Percentiles rank a stretch among this genome's conserved stretches.
Conservation (phyloP, 129 eudicot genomes). For the Lonicera japonica region DNA sequence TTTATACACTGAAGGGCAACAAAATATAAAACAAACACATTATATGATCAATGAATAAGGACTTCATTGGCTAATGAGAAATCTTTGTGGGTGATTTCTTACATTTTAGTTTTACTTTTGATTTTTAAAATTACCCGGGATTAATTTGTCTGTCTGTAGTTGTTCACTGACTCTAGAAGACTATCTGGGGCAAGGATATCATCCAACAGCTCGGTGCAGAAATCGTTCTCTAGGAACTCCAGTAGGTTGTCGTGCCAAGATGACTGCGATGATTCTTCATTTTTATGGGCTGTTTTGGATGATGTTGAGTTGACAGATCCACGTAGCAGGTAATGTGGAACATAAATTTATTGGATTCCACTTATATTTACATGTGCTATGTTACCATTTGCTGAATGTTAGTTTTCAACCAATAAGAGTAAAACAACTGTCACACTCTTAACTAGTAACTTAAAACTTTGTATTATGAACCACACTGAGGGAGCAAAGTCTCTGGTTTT, state of each 20-base stretch:
- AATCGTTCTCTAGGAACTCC: constrained; percentile 63
- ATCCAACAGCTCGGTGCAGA: constrained; percentile 54
- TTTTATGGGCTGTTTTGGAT: constrained; percentile 79
- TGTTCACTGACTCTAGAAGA: constrained; percentile 51
- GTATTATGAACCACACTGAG: too few species aligned
- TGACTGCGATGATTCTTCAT: constrained; percentile 67
- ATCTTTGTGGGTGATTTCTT: too few species aligned
- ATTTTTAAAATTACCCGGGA: neutral
- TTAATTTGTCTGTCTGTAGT: constrained; percentile 31
- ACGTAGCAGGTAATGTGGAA: constrained; percentile 58
- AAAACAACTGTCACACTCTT: too few species aligned
- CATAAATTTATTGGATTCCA: constrained; percentile 5
- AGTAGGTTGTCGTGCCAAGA: constrained; percentile 67
- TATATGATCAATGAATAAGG: neutral
- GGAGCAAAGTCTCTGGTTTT: too few species aligned
- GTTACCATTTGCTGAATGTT: too few species aligned
- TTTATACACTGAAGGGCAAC: too few species aligned
- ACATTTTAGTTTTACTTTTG: neutral
- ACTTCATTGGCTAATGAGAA: too few species aligned
- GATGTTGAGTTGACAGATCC: constrained; percentile 68
- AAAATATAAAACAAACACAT: too few species aligned
- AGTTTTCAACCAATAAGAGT: too few species aligned
- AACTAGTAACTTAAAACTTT: too few species aligned
- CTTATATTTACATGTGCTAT: too few species aligned
- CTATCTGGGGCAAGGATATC: constrained; percentile 39